Evolutionary conservation across 345 rosid species (phyloP), one percentile per base, ranked within the genome.

Genomic region (Citrus unshiu): DNA sequence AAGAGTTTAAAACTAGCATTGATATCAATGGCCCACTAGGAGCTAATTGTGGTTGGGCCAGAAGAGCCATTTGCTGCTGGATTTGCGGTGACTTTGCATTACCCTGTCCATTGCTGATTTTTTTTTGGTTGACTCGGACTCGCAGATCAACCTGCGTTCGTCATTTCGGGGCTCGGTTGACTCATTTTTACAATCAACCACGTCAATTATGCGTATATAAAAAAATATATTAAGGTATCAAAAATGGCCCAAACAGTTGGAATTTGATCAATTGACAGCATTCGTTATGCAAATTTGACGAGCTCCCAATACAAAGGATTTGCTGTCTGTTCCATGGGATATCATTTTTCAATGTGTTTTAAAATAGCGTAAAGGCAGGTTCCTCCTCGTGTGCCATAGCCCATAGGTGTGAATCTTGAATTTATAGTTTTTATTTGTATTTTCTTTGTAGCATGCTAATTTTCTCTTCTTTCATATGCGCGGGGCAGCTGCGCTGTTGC

Each of bases 21-120:
- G 57, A 51, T 4, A 67, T 2, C 29, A n/a, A 5, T 37, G 71
- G 54, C 54, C 30, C 54, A 22, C 27, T 22, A 0, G 13, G 70
- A 67, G 12, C 29, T 22, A 46, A 24, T 59, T 59, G 7, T 12
- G 32, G 32, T 13, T 3, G n/a, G 51, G 18, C 16, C 40, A 8
- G 5, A n/a, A 49, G 76, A 69, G 76, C 72, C 71, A 72, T 49
- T 54, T 43, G n/a, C 76, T 30, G 76, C 79, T 40, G 68, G 72
- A 78, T 51, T 74, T 70, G 75, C 76, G 81, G 79, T 40, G 58
- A 34, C 3, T 68, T 46, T 16, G 18, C 51, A 13, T 46, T 13
- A 46, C 5, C 4, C 51, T 13, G 18, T 46, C 51, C 51, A 46
- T 46, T 46, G 13, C 51, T 46, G 18, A 46, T 3, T 46, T 46